Evolutionary conservation across 805 yeast species (phyloP).

Genomic region (Lachancea meyersii): DNA sequence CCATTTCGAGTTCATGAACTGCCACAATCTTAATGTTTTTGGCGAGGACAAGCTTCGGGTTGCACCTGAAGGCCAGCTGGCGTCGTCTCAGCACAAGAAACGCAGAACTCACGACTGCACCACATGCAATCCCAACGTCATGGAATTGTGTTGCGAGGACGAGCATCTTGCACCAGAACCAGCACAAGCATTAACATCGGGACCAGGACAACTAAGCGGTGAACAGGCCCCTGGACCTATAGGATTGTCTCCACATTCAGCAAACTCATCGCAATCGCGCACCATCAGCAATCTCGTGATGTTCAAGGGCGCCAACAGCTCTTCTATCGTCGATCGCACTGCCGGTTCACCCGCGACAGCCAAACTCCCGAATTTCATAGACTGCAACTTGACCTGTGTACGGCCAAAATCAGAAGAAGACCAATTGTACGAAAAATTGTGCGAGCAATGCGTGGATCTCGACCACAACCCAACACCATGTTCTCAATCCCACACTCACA

Average conservation of each 20-base stretch:
- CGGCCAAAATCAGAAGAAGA: conserved; percentile 11
- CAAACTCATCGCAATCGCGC: background rate
- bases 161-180: conserved; percentile 6
- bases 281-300: background rate
- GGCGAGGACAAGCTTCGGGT: conserved; percentile 4
- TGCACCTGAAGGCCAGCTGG: conserved; percentile 1
- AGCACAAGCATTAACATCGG: background rate
- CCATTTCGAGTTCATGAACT: conserved; percentile 39
- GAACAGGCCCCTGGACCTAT: no score
- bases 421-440: conserved; percentile 13
- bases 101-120: conserved; percentile 4
- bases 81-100: conserved; percentile 2
- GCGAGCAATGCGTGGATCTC: conserved; percentile 11
- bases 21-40: conserved; percentile 24
- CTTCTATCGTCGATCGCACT: background rate
- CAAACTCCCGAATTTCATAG: conserved; percentile 12
- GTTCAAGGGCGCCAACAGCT: background rate
- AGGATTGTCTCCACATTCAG: no score
- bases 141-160: conserved; percentile 40
- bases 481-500: background rate
- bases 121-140: conserved; percentile 34
- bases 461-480: conserved; percentile 7
- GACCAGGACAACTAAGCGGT: no score
- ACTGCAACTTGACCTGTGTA: conserved; percentile 28
- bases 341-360: conserved; percentile 1